Conservation (phyloP, 345 rosid species). For the Bretschneidera sinensis region DNA sequence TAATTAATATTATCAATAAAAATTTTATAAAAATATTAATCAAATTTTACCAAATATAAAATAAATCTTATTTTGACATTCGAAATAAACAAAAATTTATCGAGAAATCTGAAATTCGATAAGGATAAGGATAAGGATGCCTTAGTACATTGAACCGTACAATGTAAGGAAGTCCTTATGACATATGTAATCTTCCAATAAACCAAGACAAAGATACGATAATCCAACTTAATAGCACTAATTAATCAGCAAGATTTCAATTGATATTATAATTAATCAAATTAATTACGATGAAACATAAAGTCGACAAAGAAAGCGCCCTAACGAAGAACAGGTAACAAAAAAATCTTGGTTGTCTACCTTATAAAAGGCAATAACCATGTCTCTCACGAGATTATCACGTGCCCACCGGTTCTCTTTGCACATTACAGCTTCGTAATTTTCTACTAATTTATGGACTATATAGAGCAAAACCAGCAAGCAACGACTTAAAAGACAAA, state of each 20-base stretch:
- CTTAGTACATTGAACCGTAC: slow-evolving; percentile 8
- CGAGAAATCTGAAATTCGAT: too few species aligned
- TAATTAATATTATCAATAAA: too few species aligned
- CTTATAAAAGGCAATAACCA: slow-evolving; percentile 19
- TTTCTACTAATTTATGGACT: slow-evolving; percentile 6
- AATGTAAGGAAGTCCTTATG: background rate
- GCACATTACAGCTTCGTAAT: slow-evolving; percentile 19
- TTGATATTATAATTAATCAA: background rate
- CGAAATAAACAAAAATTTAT: too few species aligned
- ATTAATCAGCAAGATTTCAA: background rate
- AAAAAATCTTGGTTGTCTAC: slow-evolving; percentile 29
- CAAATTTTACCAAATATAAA: too few species aligned
- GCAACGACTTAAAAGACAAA: slow-evolving; percentile 23
- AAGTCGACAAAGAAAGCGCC: slow-evolving; percentile 9
- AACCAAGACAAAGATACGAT: slow-evolving; percentile 32
- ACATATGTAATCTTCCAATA: slow-evolving; percentile 20
- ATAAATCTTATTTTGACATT: too few species aligned
- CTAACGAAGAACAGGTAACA: slow-evolving; percentile 1
- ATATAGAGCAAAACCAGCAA: background rate
- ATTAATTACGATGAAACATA: too few species aligned
- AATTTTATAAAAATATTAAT: too few species aligned
- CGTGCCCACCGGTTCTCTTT: slow-evolving; percentile 30
- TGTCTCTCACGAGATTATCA: slow-evolving; percentile 32
- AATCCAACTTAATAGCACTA: slow-evolving; percentile 1
- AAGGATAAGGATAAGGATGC: too few species aligned